phyloP scores from a whole-genome alignment of 2,329 filamentous ascomycete species.

The Zasmidium citrigriseum region DNA sequence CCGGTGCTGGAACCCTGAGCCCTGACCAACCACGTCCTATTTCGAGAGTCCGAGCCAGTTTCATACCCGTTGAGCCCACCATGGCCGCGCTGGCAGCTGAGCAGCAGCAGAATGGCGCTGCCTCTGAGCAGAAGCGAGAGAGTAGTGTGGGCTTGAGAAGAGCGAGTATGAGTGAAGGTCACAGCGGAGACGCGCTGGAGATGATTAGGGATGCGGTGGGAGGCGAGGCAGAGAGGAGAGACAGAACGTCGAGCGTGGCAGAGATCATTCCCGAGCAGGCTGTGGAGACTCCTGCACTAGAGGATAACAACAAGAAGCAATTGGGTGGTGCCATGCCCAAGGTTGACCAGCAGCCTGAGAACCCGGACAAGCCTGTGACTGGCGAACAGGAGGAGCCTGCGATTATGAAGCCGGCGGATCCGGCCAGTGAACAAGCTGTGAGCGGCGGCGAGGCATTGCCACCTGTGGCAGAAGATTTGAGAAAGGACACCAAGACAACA shows the following conservation, averaged over 20 bases:
- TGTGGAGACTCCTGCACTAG: slow-evolving; percentile 39
- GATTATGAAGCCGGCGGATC: slow-evolving; percentile 42
- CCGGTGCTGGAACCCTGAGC: slow-evolving; percentile 34
- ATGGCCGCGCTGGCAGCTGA: not conserved
- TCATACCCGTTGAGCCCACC: slow-evolving; percentile 46
- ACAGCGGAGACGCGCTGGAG: slow-evolving; percentile 34
- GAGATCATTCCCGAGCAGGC: slow-evolving; percentile 47
- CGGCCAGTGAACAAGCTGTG: slow-evolving; percentile 39
- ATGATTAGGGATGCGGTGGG: slow-evolving; percentile 43
- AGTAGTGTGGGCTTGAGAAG: slow-evolving; percentile 26
- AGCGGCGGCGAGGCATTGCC: slow-evolving; percentile 41
- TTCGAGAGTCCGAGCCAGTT: slow-evolving; percentile 50
- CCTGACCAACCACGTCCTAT: slow-evolving; percentile 29
- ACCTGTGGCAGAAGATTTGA: slow-evolving; percentile 35
- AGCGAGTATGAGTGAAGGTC: slow-evolving; percentile 44
- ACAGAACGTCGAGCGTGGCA: slow-evolving; percentile 36
- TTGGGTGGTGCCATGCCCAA: slow-evolving; percentile 5
- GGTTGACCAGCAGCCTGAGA: slow-evolving; percentile 33
- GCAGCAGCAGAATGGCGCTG: slow-evolving; percentile 11
- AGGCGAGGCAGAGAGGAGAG: slow-evolving; percentile 42
- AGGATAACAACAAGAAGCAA: slow-evolving; percentile 18
- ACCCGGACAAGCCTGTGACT: slow-evolving; percentile 47
- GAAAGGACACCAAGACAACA: slow-evolving; percentile 13
- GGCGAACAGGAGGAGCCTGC: slow-evolving; percentile 44
- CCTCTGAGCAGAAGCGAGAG: slow-evolving; percentile 22